Conservation (phyloP, 176 grass and related monocot species). For the Carex myosuroides region DNA sequence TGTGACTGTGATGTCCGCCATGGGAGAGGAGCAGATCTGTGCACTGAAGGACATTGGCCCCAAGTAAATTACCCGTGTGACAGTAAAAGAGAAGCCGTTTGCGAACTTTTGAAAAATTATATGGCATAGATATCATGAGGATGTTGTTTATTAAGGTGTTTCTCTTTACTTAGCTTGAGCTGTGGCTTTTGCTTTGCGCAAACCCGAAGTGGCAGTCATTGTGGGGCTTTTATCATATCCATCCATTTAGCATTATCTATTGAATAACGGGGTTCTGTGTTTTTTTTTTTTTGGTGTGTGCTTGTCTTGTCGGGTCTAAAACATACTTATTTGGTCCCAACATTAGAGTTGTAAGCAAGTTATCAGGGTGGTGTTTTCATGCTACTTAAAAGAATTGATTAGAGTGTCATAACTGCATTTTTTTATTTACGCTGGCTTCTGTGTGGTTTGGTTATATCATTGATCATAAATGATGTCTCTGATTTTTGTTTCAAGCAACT, state of each 20-base stretch:
- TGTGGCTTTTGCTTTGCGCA: conserved; percentile 22
- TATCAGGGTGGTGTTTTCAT: not conserved
- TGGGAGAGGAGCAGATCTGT: conserved; percentile 74
- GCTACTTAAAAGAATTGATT: not conserved
- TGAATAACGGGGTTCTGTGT: conserved; percentile 30
- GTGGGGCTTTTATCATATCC: conserved; percentile 22
- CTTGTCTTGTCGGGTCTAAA: not conserved
- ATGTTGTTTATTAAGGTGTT: too few species aligned
- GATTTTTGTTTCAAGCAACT: too few species aligned
- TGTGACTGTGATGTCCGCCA: conserved; percentile 58
- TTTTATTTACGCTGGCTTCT: not conserved
- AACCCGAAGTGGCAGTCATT: conserved; percentile 41
- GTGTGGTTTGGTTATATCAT: not conserved
- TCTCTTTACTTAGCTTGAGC: conserved; percentile 2
- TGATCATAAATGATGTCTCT: too few species aligned
- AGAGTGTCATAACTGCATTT: not conserved
- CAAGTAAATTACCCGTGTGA: conserved; percentile 33
- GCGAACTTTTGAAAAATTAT: not conserved
- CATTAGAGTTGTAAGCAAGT: not conserved
- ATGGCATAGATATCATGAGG: too few species aligned
- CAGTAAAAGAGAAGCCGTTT: conserved; percentile 1
- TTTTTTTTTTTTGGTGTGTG: conserved; percentile 25
- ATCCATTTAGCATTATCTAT: not conserved
- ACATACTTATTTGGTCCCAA: not conserved
- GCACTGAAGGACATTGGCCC: conserved; percentile 55